Conservation (phyloP, 106 monocot genomes). For the Platanthera guangdongensis region DNA sequence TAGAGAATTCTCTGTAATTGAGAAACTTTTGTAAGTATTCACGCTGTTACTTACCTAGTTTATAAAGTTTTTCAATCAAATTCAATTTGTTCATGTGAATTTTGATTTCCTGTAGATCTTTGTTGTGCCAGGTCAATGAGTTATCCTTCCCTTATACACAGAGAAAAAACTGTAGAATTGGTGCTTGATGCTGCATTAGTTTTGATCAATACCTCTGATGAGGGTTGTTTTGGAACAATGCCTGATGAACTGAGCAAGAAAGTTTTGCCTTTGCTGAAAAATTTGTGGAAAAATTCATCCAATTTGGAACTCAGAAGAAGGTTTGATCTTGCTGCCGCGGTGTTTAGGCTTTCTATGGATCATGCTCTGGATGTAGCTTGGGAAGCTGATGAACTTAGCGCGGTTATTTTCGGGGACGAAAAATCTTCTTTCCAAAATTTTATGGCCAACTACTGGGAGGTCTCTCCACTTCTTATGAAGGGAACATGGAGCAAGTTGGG, state of each 20-base stretch:
- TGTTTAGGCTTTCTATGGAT: constrained; percentile 76
- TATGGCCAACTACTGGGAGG: constrained; percentile 50
- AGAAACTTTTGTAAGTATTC: constrained; percentile 52
- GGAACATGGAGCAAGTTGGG: constrained; percentile 12
- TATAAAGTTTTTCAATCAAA: background rate
- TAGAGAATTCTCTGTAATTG: constrained; percentile 17
- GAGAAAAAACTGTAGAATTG: constrained; percentile 16
- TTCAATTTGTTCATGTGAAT: background rate
- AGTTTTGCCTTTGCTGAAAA: constrained; percentile 27
- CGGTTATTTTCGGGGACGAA: constrained; percentile 44
- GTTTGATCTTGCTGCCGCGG: constrained; percentile 46
- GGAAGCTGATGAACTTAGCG: constrained; percentile 19
- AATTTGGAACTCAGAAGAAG: constrained; percentile 5
- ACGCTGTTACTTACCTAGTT: background rate
- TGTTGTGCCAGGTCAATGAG: constrained; percentile 43
- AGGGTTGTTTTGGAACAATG: constrained; percentile 20
- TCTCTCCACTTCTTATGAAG: constrained; percentile 38
- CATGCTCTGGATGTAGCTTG: constrained; percentile 12
- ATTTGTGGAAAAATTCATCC: constrained; percentile 17
- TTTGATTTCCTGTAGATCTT: constrained; percentile 42
- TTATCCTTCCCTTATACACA: background rate
- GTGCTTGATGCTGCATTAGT: constrained; percentile 36
- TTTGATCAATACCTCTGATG: constrained; percentile 45
- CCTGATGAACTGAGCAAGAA: constrained; percentile 19
- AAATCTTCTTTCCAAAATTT: constrained; percentile 43